phyloP scores from a whole-genome alignment of 192 early-diverging fungal genomes.

The Coemansia sp. region DNA sequence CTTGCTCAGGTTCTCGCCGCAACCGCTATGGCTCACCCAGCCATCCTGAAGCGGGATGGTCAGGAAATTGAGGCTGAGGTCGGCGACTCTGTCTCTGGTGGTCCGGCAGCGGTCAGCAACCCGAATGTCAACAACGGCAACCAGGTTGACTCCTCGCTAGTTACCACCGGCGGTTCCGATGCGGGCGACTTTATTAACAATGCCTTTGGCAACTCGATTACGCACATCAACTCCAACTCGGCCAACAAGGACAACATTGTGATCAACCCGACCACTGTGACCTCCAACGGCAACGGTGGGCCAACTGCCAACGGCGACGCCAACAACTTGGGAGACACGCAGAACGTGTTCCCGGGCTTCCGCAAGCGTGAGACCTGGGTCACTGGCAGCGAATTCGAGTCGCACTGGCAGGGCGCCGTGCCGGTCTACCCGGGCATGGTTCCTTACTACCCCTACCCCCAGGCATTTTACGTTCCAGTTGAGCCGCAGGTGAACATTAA shows the following conservation, averaged over 20 bases:
- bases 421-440: neutral
- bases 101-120: conserved; percentile 27
- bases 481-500: conserved; percentile 19
- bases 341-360: conserved; percentile 15
- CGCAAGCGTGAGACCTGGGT: conserved; percentile 15
- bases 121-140: conserved; percentile 35
- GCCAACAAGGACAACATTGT: conserved; percentile 47
- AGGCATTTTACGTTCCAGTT: neutral
- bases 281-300: conserved; percentile 28
- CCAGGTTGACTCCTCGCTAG: conserved; percentile 26
- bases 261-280: conserved; percentile 23
- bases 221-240: conserved; percentile 32
- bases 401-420: conserved; percentile 3
- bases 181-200: conserved; percentile 22
- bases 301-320: conserved; percentile 24
- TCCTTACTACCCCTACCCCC: neutral
- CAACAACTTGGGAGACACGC: conserved; percentile 28
- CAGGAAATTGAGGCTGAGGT: conserved; percentile 23
- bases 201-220: conserved; percentile 29
- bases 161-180: conserved; percentile 4
- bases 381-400: conserved; percentile 2
- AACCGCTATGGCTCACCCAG: conserved; percentile 22
- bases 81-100: conserved; percentile 23
- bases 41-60: neutral
- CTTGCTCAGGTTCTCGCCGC: conserved; percentile 15